Percentiles rank a stretch among this genome's conserved stretches.
Conservation (phyloP, 140 eudicot genomes). For the Artemisia princeps region DNA sequence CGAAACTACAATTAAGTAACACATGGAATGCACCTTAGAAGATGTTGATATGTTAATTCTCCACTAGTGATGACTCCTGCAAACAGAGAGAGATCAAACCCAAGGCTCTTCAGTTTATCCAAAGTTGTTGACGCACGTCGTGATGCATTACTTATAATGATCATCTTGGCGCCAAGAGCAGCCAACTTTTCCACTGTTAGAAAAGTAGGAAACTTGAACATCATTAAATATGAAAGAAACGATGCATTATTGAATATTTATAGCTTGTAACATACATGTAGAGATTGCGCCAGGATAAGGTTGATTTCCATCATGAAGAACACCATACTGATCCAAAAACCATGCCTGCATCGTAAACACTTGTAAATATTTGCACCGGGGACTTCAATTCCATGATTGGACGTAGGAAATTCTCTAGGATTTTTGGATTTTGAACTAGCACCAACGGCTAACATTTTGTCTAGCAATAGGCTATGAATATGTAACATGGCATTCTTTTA, state of each 20-base stretch:
- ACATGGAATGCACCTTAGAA: slow-evolving; percentile 43
- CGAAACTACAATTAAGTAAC: too few relatives aligned
- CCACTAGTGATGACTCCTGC: slow-evolving; percentile 88
- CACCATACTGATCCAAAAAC: slow-evolving; percentile 94
- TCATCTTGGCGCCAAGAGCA: slow-evolving; percentile 74
- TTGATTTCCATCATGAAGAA: slow-evolving; percentile 92
- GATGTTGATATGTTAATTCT: slow-evolving; percentile 78
- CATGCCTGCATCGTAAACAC: slow-evolving; percentile 53
- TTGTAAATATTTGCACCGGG: not conserved
- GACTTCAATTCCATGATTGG: too few relatives aligned
- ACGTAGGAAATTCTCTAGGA: too few relatives aligned
- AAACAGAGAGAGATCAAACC: slow-evolving; percentile 85
- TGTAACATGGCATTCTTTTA: too few relatives aligned
- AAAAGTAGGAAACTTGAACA: slow-evolving; percentile 17
- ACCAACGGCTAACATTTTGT: not conserved
- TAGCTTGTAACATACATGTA: slow-evolving; percentile 60
- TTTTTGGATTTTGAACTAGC: not conserved
- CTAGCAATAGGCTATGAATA: too few relatives aligned
- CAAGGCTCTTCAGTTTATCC: slow-evolving; percentile 72
- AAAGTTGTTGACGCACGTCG: slow-evolving; percentile 81
- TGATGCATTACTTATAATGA: slow-evolving; percentile 87
- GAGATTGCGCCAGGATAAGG: slow-evolving; percentile 85
- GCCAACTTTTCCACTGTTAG: slow-evolving; percentile 63
- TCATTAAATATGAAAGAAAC: not conserved
- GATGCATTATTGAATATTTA: slow-evolving; percentile 19